Percentiles rank a stretch among this genome's conserved stretches.
Evolutionary conservation across 768 basidiomycete genomes (phyloP).

Genomic region (Leccinum subgranulosum): DNA sequence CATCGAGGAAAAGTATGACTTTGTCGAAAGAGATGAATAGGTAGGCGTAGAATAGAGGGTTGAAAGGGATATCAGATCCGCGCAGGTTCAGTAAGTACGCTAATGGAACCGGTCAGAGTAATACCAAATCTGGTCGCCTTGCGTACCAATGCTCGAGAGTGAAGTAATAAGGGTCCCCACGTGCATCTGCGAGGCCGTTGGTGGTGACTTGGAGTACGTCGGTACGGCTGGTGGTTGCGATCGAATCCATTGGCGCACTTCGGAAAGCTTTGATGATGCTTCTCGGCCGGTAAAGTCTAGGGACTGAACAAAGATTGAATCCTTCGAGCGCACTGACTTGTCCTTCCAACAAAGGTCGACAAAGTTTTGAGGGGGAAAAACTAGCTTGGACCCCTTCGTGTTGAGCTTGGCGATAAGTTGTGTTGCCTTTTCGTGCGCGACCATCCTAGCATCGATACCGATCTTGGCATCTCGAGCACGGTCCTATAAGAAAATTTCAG

Average conservation of each 20-base stretch:
- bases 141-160: conserved; percentile 67
- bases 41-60: conserved; percentile 90
- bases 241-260: conserved; percentile 68
- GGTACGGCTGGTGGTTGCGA: conserved; percentile 55
- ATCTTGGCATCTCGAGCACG: conserved; percentile 47
- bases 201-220: conserved; percentile 59
- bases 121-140: neutral
- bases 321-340: conserved; percentile 66
- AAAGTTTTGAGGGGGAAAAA: conserved; percentile 81
- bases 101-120: conserved; percentile 22
- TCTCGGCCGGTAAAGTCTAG: conserved; percentile 69
- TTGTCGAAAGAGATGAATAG: conserved; percentile 63
- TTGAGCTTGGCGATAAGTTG: conserved; percentile 55
- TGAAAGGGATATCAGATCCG: conserved; percentile 87
- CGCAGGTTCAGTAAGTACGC: conserved; percentile 90
- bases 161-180: conserved; percentile 66
- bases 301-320: conserved; percentile 63
- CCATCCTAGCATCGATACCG: conserved; percentile 83
- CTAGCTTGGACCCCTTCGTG: conserved; percentile 57
- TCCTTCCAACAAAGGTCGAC: conserved; percentile 80
- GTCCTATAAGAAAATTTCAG: conserved; percentile 30
- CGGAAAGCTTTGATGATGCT: conserved; percentile 64
- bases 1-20: conserved; percentile 77
- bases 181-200: conserved; percentile 60
- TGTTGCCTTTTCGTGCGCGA: conserved; percentile 69